phyloP scores from a whole-genome alignment of 495 filamentous ascomycete genomes.

The Cudoniella acicularis region DNA sequence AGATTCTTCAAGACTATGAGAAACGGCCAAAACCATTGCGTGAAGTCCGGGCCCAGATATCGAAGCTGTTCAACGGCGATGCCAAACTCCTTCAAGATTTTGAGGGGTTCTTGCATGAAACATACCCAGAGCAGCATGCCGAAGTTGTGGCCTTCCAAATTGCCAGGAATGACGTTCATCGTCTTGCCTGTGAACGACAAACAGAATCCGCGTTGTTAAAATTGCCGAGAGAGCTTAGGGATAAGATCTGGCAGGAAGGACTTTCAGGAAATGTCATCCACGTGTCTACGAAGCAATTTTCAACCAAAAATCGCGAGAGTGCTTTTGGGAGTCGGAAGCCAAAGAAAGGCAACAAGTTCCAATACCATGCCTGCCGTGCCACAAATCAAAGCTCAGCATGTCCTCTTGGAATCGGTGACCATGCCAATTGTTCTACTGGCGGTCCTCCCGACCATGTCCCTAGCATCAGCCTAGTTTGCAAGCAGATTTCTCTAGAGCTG shows the following conservation, averaged over 20 bases:
- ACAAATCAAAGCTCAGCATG: neutral
- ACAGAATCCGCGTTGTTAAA: neutral
- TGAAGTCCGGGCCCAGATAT: neutral
- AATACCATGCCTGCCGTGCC: constrained; percentile 1
- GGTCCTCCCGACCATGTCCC: neutral
- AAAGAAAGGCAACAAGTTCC: constrained; percentile 1
- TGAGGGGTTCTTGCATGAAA: neutral
- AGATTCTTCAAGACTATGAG: neutral
- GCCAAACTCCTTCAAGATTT: neutral
- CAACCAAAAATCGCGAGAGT: neutral
- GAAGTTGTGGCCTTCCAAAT: neutral
- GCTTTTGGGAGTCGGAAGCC: neutral
- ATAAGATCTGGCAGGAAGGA: constrained; percentile 13
- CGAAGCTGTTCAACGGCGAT: neutral
- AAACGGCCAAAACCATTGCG: neutral
- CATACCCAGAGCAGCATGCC: neutral
- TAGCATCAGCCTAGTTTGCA: constrained; percentile 2
- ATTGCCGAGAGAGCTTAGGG: constrained; percentile 8
- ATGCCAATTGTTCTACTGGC: constrained; percentile 4
- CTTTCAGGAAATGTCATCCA: constrained; percentile 10
- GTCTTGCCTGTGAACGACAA: neutral
- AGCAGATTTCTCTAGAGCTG: constrained; percentile 8
- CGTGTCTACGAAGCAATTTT: neutral
- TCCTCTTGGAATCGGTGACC: constrained; percentile 6
- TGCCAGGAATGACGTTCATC: neutral